Conservation (phyloP, 306 rosid genomes). For the Glycine latifolia region DNA sequence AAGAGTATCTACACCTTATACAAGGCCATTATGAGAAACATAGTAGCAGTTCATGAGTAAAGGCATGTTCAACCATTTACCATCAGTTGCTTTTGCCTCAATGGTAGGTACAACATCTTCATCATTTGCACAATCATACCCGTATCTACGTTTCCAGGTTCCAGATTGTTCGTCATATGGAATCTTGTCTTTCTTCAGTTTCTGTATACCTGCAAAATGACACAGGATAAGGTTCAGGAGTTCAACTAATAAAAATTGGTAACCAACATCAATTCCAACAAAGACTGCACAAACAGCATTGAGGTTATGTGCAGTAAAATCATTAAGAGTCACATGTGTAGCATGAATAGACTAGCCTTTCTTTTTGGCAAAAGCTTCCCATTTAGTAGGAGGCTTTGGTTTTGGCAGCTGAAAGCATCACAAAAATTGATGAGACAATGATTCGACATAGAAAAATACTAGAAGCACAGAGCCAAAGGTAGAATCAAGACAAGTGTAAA, state of each 20-base stretch:
- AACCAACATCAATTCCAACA: constrained; percentile 13
- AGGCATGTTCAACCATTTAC: constrained; percentile 51
- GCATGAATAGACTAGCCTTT: constrained; percentile 51
- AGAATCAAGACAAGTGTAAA: background rate
- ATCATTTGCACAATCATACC: constrained; percentile 91
- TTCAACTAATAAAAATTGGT: background rate
- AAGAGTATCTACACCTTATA: too few species aligned
- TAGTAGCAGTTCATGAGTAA: background rate
- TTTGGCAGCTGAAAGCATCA: constrained; percentile 69
- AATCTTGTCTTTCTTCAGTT: constrained; percentile 74
- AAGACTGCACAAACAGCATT: background rate
- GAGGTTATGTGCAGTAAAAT: background rate
- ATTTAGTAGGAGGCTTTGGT: constrained; percentile 92
- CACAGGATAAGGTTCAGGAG: background rate
- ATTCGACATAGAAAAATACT: constrained; percentile 3
- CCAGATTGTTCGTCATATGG: constrained; percentile 70
- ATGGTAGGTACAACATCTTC: constrained; percentile 84
- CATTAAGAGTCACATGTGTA: too few species aligned
- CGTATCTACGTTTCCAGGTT: constrained; percentile 84
- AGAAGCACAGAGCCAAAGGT: too few species aligned
- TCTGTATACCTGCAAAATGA: constrained; percentile 72
- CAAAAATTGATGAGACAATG: constrained; percentile 32
- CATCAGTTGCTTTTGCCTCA: constrained; percentile 87
- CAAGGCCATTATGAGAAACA: background rate
- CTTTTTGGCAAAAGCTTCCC: constrained; percentile 86